These are phyloP conservation scores for Aspergillus brunneoviolaceus DNA, from an alignment of 2,329 filamentous ascomycete species.

Conservation along the genomic window DNA sequence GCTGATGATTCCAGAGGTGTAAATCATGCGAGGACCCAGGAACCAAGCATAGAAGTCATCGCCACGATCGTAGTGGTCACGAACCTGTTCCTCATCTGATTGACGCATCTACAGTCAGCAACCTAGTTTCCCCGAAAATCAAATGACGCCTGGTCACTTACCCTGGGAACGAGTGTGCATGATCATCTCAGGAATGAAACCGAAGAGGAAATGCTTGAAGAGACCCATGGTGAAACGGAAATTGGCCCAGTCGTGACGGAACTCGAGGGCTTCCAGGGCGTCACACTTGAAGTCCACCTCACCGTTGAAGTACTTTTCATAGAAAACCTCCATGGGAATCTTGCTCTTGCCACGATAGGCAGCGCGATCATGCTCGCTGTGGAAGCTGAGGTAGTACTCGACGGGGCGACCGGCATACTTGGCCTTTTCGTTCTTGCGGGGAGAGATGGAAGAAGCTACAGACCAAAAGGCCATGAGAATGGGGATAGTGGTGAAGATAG, in stretches of 20 bases:
- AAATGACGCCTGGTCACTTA: conserved; percentile 32
- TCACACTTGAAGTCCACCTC: conserved; percentile 96
- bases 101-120: conserved; percentile 4
- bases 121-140: not conserved
- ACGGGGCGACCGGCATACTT: conserved; percentile 81
- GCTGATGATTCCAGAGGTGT: conserved; percentile 91
- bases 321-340: conserved; percentile 72
- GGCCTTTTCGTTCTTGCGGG: conserved; percentile 90
- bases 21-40: conserved; percentile 97
- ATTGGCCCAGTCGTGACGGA: conserved; percentile 94
- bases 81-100: conserved; percentile 92
- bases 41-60: conserved; percentile 99
- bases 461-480: conserved; percentile 83
- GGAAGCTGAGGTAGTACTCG: conserved; percentile 72
- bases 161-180: conserved; percentile 89
- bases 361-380: conserved; percentile 46
- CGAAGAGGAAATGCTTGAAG: conserved; percentile 84
- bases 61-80: conserved; percentile 95
- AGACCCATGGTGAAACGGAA: conserved; percentile 85
- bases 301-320: conserved; percentile 96
- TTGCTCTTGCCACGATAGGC: conserved; percentile 52
- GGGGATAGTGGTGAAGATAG: conserved; percentile 72
- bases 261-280: conserved; percentile 82
- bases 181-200: conserved; percentile 85
- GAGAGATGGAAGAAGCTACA: conserved; percentile 73